Base-by-base conservation (phyloP, 2,329 filamentous ascomycete genomes). In the Colletotrichum sp. region DNA sequence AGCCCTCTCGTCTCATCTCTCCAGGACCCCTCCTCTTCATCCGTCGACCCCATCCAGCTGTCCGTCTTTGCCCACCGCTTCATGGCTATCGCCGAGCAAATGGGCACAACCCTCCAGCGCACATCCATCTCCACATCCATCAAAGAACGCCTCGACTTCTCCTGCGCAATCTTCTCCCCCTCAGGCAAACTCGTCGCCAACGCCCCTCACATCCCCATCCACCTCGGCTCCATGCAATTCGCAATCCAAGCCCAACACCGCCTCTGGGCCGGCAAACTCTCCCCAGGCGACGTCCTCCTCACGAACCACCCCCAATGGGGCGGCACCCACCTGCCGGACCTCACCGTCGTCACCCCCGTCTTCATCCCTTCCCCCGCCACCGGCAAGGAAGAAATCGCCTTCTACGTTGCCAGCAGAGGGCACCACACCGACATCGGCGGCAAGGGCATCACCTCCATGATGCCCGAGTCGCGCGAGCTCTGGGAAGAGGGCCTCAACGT, bases 81-180 rank as follows among this genome's bases (percentile, higher is more conserved):
- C 83, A 91, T 91, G 90, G 88, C 88, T 5, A 90, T 91, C 25
- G 90, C 90, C 1, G 90, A 91, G 75, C 90, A 91, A 77, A 91
- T 91, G 89, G 90, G 90, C 39, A 87, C 87, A 7, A 90, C 89
- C 0, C 82, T 91, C 19, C 89, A 91, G 68, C 89, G 89, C 78
- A 91, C 90, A 0, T 87, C 87, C 0, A 89, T 91, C 12, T 90
- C 88, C 1, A 89, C 87, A 12, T 87, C 86, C 63, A 87, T 87
- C 76, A 86, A 85, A 69, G 86, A 87, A 71, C 82, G 86, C 6
- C 80, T 87, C 2, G 86, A 87, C 79, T 87, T 86, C 72, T 86
- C 84, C 0, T 87, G 86, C 34, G 86, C 86, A 12, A 80, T 87
- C 22, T 87, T 87, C 75, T 85, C 84, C 0, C 84, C 86, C 0